Evolutionary conservation across 768 basidiomycete genomes (phyloP).

Genomic region (Termitomyces sp.): DNA sequence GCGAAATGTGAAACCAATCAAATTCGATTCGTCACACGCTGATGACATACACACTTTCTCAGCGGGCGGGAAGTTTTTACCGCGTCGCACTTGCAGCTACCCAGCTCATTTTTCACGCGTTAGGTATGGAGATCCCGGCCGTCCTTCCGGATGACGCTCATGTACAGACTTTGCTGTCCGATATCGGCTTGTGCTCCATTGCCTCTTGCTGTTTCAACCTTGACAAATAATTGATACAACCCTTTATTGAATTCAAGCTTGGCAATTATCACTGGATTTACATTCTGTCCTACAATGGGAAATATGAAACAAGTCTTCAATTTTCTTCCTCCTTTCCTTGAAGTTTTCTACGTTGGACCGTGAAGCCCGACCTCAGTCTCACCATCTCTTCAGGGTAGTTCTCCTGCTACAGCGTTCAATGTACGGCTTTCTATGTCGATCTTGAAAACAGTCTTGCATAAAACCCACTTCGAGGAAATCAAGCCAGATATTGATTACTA

Average conservation of each 20-base stretch:
- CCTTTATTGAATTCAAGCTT: not conserved
- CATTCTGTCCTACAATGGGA: not conserved
- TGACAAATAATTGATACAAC: not conserved
- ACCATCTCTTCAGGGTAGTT: not conserved
- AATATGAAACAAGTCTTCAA: not conserved
- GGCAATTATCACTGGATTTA: not conserved
- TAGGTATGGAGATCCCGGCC: not conserved
- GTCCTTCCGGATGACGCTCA: not conserved
- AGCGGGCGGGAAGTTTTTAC: too few species aligned
- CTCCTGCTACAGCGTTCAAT: not conserved
- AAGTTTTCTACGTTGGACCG: not conserved
- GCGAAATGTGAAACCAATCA: conserved; percentile 1
- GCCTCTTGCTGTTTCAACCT: not conserved
- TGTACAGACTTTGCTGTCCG: not conserved
- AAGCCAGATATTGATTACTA: too few species aligned
- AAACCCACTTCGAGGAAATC: not conserved
- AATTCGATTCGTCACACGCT: not conserved
- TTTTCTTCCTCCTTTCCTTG: not conserved
- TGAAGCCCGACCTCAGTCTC: too few species aligned
- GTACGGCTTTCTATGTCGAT: not conserved
- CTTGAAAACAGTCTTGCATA: not conserved
- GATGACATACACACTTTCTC: not conserved
- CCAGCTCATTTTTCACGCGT: not conserved
- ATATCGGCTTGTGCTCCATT: not conserved
- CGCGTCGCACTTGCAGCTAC: not conserved